Base-by-base conservation (phyloP, 306 rosid genomes). In the Vigna mungo region DNA sequence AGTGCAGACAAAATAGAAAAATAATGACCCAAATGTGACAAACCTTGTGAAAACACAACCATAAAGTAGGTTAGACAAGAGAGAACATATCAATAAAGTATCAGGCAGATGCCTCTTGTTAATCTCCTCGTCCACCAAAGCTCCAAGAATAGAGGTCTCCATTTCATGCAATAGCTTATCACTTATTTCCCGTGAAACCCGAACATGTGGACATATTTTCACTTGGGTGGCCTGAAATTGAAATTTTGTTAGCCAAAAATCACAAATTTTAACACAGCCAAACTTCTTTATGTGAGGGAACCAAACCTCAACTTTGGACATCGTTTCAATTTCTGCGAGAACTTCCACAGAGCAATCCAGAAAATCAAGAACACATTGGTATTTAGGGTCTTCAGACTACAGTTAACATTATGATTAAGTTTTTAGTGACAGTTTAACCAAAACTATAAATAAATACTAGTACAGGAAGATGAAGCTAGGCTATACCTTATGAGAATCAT, bases 341-440 rank as follows among this genome's bases (percentile, higher is more conserved):
- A 81, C 89, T 80, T 92, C 97, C 66, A 86, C 83, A 69, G 92
- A 88, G 88, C 97, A 88, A 68, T 94, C 97, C 84, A 89, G 86
- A 73, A 86, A 81, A 49, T 81, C 88, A 56, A 78, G 88, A 65
- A 84, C 43, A 84, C 80, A 64, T 69, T 71, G 83, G 16, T 78
- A 84, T 75, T 85, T 90, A 68, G 85, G 75, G 61, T 88, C 93
- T 72, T 88, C 94, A 27, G 72, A 75, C 98, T 94, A 82, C 85
- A 84, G 34, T 39, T 69, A 79, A 52, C 65, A 83, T 81, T 80
- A 69, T 78, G 66, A 73, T 70, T 67, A 69, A 71, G 67, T 80
- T 23, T 51, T 39, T 63, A 74, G 61, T 1, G 23, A 74, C 34
- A 73, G 39, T 27, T 77, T 68, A 65, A 81, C 10, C 14, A 66